These are phyloP conservation scores for Talaromyces albobiverticillius DNA, from an alignment of 2,329 filamentous ascomycete genomes.

Conservation along the genomic window DNA sequence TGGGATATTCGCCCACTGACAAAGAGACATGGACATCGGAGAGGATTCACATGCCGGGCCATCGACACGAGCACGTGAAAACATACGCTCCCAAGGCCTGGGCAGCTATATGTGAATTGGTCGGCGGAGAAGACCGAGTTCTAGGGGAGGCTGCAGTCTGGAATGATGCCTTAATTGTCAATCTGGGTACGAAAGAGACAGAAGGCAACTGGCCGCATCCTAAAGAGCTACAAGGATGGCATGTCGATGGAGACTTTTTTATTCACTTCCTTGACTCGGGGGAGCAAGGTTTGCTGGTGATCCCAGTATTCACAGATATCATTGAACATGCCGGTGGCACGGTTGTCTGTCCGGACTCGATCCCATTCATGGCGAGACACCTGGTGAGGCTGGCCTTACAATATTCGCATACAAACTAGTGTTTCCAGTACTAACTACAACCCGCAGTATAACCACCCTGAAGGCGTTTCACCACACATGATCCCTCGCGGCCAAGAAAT, in stretches of 20 bases:
- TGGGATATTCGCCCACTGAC: slow-evolving; percentile 63
- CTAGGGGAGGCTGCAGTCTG: slow-evolving; percentile 52
- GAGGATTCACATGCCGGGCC: slow-evolving; percentile 63
- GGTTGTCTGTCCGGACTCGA: slow-evolving; percentile 60
- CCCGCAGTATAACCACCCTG: slow-evolving; percentile 56
- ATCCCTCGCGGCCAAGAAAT: slow-evolving; percentile 48
- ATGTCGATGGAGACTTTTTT: slow-evolving; percentile 71
- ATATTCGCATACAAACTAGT: background rate
- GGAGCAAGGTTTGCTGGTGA: slow-evolving; percentile 67
- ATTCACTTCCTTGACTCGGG: slow-evolving; percentile 68
- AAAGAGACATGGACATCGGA: slow-evolving; percentile 63
- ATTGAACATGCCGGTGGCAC: slow-evolving; percentile 61
- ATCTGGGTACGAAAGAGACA: slow-evolving; percentile 58
- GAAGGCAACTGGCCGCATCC: slow-evolving; percentile 52
- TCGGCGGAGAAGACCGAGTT: slow-evolving; percentile 60
- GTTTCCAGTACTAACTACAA: background rate
- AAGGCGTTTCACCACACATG: slow-evolving; percentile 66
- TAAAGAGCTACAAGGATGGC: slow-evolving; percentile 58
- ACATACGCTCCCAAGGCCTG: slow-evolving; percentile 64
- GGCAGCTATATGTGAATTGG: slow-evolving; percentile 64
- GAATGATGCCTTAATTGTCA: slow-evolving; percentile 68
- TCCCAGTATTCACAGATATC: slow-evolving; percentile 66
- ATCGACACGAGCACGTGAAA: slow-evolving; percentile 53
- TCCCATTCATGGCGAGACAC: slow-evolving; percentile 56
- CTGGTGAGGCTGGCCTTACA: slow-evolving; percentile 33